Base-by-base conservation (phyloP, 108 stramenopile species). In the Poteriospumella lacustris region DNA sequence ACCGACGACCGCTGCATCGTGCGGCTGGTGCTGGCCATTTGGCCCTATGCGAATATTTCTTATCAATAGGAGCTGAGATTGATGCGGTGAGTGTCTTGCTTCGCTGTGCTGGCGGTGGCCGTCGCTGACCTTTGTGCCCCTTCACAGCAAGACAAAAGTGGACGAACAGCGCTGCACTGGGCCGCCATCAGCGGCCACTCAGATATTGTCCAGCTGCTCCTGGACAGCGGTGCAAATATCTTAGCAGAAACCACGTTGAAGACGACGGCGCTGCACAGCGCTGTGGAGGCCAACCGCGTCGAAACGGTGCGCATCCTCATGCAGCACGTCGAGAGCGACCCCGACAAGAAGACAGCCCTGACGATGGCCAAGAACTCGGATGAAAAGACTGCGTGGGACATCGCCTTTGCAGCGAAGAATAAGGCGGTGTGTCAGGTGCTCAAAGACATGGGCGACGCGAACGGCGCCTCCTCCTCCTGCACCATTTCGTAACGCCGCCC, bases 81-180 rank as follows among this genome's bases (percentile, higher is more conserved):
- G 75, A 84, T 76, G 44, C 43, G 70, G 70, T 39, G 19, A 52
- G 19, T 19, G 15, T 15, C n/a, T n/a, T n/a, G n/a, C n/a, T n/a
- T n/a, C n/a, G n/a, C n/a, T n/a, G n/a, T n/a, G n/a, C n/a, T n/a
- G n/a, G n/a, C n/a, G n/a, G n/a, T n/a, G n/a, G n/a, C n/a, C n/a
- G n/a, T n/a, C n/a, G n/a, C n/a, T n/a, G n/a, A n/a, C n/a, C n/a
- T n/a, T n/a, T n/a, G n/a, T 52, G 15, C 19, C 15, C 15, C 47
- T 52, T 19, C 19, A 15, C 67, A 78, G 58, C 58, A 15, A 2
- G 83, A 84, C 39, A 84, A 84, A 58, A 47, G 76, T 34, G 83
- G 83, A 1, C 76, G 83, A 28, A 84, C 83, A 9, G 44, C 83
- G 40, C 79, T 84, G n/a, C 83, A 84, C 77, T 84, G 79, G 79